Evolutionary conservation across 352 stramenopile species (phyloP).

Genomic region (Phytophthora chlamydospora): DNA sequence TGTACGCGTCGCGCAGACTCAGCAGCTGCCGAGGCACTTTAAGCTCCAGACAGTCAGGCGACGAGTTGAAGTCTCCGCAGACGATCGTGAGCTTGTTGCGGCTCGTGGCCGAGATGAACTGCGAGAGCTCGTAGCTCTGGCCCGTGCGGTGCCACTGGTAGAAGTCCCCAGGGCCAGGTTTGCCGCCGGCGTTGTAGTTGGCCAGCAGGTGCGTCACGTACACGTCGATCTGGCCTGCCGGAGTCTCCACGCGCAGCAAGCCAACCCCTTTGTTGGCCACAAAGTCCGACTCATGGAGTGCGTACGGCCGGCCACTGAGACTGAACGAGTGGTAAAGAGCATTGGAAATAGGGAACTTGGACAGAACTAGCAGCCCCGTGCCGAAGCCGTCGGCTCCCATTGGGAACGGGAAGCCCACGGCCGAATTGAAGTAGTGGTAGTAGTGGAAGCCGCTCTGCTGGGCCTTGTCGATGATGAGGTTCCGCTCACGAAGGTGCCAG

Average conservation of each 20-base stretch:
- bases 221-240: conserved; percentile 65
- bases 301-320: conserved; percentile 77
- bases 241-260: conserved; percentile 65
- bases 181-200: conserved; percentile 80
- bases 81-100: conserved; percentile 65
- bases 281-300: conserved; percentile 82
- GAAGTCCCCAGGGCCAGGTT: conserved; percentile 65
- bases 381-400: conserved; percentile 76
- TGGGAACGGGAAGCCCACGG: conserved; percentile 77
- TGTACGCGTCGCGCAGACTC: conserved; percentile 70
- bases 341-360: conserved; percentile 65
- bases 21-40: conserved; percentile 58
- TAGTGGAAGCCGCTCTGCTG: conserved; percentile 67
- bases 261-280: conserved; percentile 83
- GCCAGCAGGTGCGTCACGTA: conserved; percentile 82
- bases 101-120: conserved; percentile 69
- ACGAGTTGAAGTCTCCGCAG: conserved; percentile 86
- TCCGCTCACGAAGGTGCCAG: conserved; percentile 81
- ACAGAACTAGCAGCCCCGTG: conserved; percentile 78
- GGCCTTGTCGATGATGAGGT: conserved; percentile 68
- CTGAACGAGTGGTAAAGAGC: conserved; percentile 81
- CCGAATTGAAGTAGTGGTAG: conserved; percentile 87
- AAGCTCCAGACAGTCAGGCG: conserved; percentile 73
- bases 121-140: conserved; percentile 78
- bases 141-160: conserved; percentile 71